Base-by-base conservation (phyloP, 2,329 filamentous ascomycete species). In the Phaeosphaeria sp. region DNA sequence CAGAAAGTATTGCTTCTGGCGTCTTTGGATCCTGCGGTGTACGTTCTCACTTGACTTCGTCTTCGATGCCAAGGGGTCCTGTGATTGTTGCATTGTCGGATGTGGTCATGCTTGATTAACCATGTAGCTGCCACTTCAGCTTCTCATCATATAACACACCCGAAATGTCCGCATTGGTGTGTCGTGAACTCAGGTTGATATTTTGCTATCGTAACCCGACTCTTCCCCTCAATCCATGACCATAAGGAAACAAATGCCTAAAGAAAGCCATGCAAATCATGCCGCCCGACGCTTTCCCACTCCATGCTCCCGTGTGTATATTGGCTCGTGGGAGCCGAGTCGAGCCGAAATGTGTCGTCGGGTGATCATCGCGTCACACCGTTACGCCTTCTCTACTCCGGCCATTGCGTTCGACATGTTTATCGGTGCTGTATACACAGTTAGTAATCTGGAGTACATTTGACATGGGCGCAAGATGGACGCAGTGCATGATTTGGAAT, bases 351-450 rank as follows among this genome's bases (percentile, higher is more conserved):
- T 62, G 63, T 65, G 58, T 66, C 64, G 66, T 70, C 63, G 65
- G 62, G 65, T 66, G 64, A 62, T 73, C 70, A 66, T 72, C 64
- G 66, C 60, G 60, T 65, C 59, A 64, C 62, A 66, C 64, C 66
- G 50, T 69, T 65, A 63, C 70, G 68, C 71, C 68, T 63, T 59
- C 58, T 60, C 67, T 67, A 63, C 65, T 69, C 67, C 65, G 60
- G 64, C 60, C 66, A 51, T 66, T 61, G 58, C 56, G 58, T 51
- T 65, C 54, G 63, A 65, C 55, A 58, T 33, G 63, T 72, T 72
- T 74, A 75, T 69, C 73, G 73, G 71, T 75, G 73, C 72, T 75
- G 47, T 10, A n/a, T 11, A 0, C 36, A 13, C 41, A 3, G 60
- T 74, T 50, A 72, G 66, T 27, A 44, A 13, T 36, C 30, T 11